phyloP scores from a whole-genome alignment of 331 rosid species.

The Acacia pycnantha region DNA sequence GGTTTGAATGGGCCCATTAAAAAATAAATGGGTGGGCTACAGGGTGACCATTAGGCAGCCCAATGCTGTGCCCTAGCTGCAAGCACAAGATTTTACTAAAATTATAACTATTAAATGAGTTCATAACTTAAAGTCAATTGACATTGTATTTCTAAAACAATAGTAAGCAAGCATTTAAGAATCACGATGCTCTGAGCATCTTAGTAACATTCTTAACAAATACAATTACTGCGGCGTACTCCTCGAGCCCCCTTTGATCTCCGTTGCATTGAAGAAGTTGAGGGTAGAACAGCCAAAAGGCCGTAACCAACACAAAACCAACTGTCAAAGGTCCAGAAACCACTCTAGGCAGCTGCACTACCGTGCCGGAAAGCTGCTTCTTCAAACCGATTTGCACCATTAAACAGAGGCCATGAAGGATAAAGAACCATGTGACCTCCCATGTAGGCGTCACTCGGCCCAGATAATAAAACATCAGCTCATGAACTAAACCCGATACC shows the following conservation, averaged over 20 bases:
- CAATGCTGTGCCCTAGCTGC: too few relatives aligned
- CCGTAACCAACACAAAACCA: neutral
- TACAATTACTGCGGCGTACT: conserved; percentile 31
- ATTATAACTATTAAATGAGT: too few relatives aligned
- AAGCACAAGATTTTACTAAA: too few relatives aligned
- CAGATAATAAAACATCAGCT: conserved; percentile 46
- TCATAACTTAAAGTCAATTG: too few relatives aligned
- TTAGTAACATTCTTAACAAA: conserved; percentile 27
- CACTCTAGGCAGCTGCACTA: neutral
- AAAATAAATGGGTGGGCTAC: too few relatives aligned
- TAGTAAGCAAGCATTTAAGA: too few relatives aligned
- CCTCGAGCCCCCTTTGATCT: conserved; percentile 34
- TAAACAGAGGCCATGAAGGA: conserved; percentile 38
- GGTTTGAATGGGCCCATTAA: too few relatives aligned
- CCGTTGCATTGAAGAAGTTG: conserved; percentile 19
- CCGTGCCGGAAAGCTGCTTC: conserved; percentile 3
- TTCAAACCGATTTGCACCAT: conserved; percentile 27
- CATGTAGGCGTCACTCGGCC: conserved; percentile 42
- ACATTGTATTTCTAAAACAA: too few relatives aligned
- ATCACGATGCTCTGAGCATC: too few relatives aligned
- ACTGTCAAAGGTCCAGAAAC: neutral
- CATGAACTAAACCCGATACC: conserved; percentile 53
- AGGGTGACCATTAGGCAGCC: rapidly evolving
- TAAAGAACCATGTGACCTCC: conserved; percentile 42
- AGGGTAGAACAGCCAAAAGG: neutral